phyloP scores from a whole-genome alignment of 1,139 yeast genomes.

The Candida freyschussii region DNA sequence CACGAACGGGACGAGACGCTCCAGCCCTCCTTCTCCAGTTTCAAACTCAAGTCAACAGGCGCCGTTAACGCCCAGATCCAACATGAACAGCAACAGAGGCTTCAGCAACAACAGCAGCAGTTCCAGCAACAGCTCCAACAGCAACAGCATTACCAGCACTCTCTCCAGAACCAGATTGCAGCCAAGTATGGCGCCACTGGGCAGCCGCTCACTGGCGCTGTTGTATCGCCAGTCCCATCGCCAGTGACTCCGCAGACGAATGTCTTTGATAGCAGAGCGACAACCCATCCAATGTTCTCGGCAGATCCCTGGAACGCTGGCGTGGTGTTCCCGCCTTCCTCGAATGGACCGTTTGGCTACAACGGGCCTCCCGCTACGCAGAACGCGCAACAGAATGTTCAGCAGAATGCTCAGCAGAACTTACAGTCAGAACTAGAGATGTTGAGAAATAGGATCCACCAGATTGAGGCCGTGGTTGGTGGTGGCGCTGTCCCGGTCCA shows the following conservation, averaged over 20 bases:
- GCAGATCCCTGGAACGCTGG: constrained; percentile 2
- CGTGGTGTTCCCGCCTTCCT: constrained; percentile 5
- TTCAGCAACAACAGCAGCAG: constrained; percentile 17
- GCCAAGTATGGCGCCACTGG: constrained; percentile 20
- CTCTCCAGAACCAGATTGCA: constrained; percentile 20
- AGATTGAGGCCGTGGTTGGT: constrained; percentile 1
- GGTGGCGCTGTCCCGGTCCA: background rate
- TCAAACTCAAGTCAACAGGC: constrained; percentile 2
- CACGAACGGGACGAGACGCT: background rate
- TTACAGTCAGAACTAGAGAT: constrained; percentile 13
- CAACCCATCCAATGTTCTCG: constrained; percentile 1
- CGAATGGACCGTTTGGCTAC: too few species aligned
- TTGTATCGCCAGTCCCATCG: background rate
- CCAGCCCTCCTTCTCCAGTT: background rate
- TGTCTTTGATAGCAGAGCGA: background rate
- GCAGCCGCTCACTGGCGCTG: constrained; percentile 7
- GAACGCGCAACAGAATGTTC: too few species aligned
- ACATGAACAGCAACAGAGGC: constrained; percentile 15
- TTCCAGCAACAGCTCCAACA: constrained; percentile 16
- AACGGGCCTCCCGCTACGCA: too few species aligned
- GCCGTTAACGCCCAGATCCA: constrained; percentile 11
- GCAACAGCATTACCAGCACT: constrained; percentile 19
- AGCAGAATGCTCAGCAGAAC: constrained; percentile 10
- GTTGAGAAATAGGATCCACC: constrained; percentile 4
- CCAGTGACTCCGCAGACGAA: background rate